Evolutionary conservation across 2,329 filamentous ascomycete species (phyloP), one percentile per base, ranked within the genome.

Genomic region (Cordyceps fumosorosea): DNA sequence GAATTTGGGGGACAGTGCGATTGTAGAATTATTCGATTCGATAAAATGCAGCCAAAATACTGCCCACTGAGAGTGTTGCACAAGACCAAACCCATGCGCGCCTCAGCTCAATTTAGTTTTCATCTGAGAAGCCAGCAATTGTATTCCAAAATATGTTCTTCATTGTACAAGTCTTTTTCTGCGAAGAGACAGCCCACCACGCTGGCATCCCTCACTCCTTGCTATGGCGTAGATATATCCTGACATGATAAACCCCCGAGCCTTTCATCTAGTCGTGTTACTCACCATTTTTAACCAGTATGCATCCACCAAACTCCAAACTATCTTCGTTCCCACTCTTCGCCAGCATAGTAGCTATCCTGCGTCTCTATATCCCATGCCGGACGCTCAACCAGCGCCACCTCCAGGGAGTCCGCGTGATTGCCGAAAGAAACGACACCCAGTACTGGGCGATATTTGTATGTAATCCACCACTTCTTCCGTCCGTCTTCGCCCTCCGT

Each of bases 401-500:
- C 89, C 75, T 99, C 95, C 5, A 89, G 76, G 12, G 78, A 74
- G 67, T 74, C 64, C 67, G 72, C 72, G 29, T 76, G 73, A 22
- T 66, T 68, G 59, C 70, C 72, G 65, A 82, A 74, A 50, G 79
- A 78, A 42, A 85, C 81, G 44, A 87, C 76, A 60, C 93, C 95
- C 64, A 99, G 80, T 68, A 99, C 92, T n/a, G 93, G 90, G 63
- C 93, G 84, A 76, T 98, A 99, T 75, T 96, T 96, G 80, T 89
- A 92, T 5, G 93, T 96, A 72, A 88, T 85, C 91, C 92, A 98
- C 77, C 78, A 83, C 65, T 74, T 76, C 64, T 72, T 75, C 55
- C 69, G 70, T 64, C 69, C 68, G 52, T 52, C 50, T 11, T 58
- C 56, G 56, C 44, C 69, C 67, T 7, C 66, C 44, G 52, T 62